These are phyloP conservation scores for Filosporella fistucella DNA, from an alignment of 495 filamentous ascomycete genomes.

Conservation along the genomic window DNA sequence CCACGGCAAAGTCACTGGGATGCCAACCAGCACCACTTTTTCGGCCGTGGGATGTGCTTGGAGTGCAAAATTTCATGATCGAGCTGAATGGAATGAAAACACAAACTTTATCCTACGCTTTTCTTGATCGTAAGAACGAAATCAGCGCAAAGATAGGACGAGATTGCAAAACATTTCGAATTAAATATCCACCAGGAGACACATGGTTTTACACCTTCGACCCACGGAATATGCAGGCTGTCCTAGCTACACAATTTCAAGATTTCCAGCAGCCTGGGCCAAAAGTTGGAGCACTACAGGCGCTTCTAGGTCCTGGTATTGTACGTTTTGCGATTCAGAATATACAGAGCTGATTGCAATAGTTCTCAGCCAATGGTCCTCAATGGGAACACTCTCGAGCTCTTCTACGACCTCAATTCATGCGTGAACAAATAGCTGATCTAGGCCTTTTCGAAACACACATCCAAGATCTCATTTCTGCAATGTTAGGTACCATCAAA, in stretches of 20 bases:
- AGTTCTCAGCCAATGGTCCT: constrained; percentile 46
- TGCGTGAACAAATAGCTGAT: constrained; percentile 38
- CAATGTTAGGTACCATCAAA: constrained; percentile 28
- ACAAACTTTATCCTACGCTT: constrained; percentile 22
- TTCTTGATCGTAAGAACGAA: constrained; percentile 21
- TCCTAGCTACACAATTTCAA: constrained; percentile 51
- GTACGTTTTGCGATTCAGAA: constrained; percentile 29
- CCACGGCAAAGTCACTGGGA: constrained; percentile 24
- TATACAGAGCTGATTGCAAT: constrained; percentile 15
- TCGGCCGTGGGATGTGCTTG: constrained; percentile 25
- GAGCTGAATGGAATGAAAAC: constrained; percentile 23
- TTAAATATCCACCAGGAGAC: constrained; percentile 23
- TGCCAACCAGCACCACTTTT: constrained; percentile 26
- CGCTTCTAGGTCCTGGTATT: constrained; percentile 42
- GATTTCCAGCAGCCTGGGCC: constrained; percentile 40
- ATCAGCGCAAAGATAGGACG: constrained; percentile 25
- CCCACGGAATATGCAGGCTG: constrained; percentile 48
- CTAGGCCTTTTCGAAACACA: constrained; percentile 48
- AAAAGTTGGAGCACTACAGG: constrained; percentile 31
- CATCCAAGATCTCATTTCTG: constrained; percentile 34
- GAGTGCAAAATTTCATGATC: constrained; percentile 22
- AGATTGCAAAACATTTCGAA: constrained; percentile 28
- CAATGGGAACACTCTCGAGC: constrained; percentile 40
- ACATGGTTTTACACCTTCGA: constrained; percentile 42
- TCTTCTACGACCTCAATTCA: constrained; percentile 39